A percentile compares a stretch with the other conserved stretches of the same genome.
Evolutionary conservation across 352 stramenopile genomes (phyloP).

Genomic region (Globisporangium cystogenes): DNA sequence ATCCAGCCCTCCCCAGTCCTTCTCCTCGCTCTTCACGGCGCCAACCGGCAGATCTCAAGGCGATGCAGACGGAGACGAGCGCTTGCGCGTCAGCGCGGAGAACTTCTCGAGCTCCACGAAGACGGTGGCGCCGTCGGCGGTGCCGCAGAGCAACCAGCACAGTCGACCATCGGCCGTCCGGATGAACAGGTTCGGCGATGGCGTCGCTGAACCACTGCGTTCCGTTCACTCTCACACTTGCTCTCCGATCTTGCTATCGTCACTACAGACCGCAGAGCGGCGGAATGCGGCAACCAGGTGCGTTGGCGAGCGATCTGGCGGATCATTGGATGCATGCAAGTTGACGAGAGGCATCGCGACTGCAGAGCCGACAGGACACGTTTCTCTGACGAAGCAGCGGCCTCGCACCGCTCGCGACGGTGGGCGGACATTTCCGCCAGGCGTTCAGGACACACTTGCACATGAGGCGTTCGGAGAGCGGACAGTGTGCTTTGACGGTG

Average conservation of each 20-base stretch:
- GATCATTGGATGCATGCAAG: background rate
- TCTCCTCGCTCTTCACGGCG: constrained; percentile 21
- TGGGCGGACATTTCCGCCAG: constrained; percentile 11
- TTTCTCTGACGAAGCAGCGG: constrained; percentile 24
- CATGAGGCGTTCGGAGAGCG: constrained; percentile 9
- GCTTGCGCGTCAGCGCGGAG: constrained; percentile 3
- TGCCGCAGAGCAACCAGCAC: constrained; percentile 12
- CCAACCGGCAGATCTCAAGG: constrained; percentile 4
- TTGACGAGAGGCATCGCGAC: background rate
- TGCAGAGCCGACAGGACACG: constrained; percentile 1
- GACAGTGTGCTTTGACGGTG: constrained; percentile 14
- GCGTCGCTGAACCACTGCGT: background rate
- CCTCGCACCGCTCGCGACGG: constrained; percentile 48
- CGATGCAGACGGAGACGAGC: constrained; percentile 7
- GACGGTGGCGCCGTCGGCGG: too few relatives aligned
- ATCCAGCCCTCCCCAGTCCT: constrained; percentile 20
- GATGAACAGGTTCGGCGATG: constrained; percentile 8
- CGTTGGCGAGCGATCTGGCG: background rate
- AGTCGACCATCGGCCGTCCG: constrained; percentile 1
- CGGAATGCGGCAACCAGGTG: constrained; percentile 31
- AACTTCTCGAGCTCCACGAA: background rate
- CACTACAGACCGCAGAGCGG: constrained; percentile 41
- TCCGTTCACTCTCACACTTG: background rate
- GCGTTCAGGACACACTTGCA: background rate
- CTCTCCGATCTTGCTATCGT: background rate